Evolutionary conservation across 306 rosid species (phyloP), one percentile per base, ranked within the genome.

Genomic region (Urtica urens): DNA sequence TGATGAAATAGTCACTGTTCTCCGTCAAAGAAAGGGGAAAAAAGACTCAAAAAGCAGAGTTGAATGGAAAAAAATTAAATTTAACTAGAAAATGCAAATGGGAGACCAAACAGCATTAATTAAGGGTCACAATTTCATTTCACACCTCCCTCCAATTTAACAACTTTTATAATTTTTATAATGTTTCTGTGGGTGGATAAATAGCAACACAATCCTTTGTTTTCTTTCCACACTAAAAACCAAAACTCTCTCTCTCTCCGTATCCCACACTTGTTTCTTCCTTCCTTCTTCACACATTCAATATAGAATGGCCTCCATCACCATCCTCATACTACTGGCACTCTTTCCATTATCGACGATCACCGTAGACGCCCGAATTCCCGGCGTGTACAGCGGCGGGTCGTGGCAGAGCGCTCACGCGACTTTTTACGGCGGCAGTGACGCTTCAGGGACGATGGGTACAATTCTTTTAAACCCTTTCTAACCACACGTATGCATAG

Each of bases 361-460:
- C n/a, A n/a, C n/a, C n/a, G n/a, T n/a, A n/a, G n/a, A n/a, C 24
- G 95, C 95, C 10, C 31, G 74, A 68, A 81, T 90, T 76, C 95
- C 94, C 1, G 97, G 97, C 1, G 41, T 71, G 29, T 84, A 70
- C 77, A 7, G 63, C 21, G 95, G 73, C 35, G 92, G 94, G 14
- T 23, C 84, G 0, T 90, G 97, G 97, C 59, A 75, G 16, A 62
- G 49, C 21, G 97, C 97, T 13, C 97, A 90, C 57, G 97, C 97
- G 40, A 90, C 97, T 40, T 90, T 90, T 79, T 90, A 90, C 10
- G 97, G 97, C 58, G 97, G 97, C 60, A 81, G 80, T 37, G 97
- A 90, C 62, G 97, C 97, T 23, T 90, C 99, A 11, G 95, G 95
- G 55, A 85, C 99, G 41, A 90, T 90, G 99, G 99, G 97, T 87